A percentile compares a stretch with the other conserved stretches of the same genome.
phyloP scores from a whole-genome alignment of 1,139 yeast genomes.

The Meyerozyma elateridarum region DNA sequence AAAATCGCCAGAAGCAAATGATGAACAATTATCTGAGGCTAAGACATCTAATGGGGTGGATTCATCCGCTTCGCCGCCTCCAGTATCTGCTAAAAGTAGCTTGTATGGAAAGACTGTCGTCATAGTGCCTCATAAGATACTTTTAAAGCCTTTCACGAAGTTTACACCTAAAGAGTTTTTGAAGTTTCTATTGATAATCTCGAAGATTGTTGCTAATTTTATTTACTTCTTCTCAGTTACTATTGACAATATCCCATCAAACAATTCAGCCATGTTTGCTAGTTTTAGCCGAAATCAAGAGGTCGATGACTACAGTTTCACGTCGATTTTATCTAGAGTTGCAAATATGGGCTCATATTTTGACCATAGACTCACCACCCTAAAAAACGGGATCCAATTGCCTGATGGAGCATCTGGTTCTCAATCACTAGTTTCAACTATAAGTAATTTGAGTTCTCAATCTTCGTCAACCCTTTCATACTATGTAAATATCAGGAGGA shows the following conservation, averaged over 20 bases:
- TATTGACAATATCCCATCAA: slow-evolving; percentile 9
- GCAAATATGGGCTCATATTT: slow-evolving; percentile 16
- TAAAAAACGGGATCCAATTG: slow-evolving; percentile 10
- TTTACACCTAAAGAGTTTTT: slow-evolving; percentile 37
- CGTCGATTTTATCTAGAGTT: slow-evolving; percentile 20
- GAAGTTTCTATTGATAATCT: slow-evolving; percentile 33
- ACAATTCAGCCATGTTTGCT: slow-evolving; percentile 7
- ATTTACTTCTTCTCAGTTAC: slow-evolving; percentile 23
- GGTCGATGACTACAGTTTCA: slow-evolving; percentile 15
- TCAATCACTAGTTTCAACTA: background rate
- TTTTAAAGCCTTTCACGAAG: slow-evolving; percentile 39
- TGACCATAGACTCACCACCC: slow-evolving; percentile 10
- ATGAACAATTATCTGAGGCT: slow-evolving; percentile 3
- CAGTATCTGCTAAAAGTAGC: slow-evolving; percentile 8
- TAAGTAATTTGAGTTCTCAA: background rate
- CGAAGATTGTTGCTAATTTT: slow-evolving; percentile 36
- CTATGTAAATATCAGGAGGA: background rate
- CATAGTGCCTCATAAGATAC: slow-evolving; percentile 41
- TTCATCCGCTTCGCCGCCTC: slow-evolving; percentile 8
- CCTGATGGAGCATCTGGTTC: slow-evolving; percentile 11
- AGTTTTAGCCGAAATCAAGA: slow-evolving; percentile 4
- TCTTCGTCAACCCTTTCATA: background rate
- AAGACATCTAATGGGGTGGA: slow-evolving; percentile 7
- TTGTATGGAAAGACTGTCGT: slow-evolving; percentile 22
- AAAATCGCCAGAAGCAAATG: background rate